Evolutionary conservation across 2,329 filamentous ascomycete genomes (phyloP), one percentile per base, ranked within the genome.

Genomic region (Colletotrichum horii): DNA sequence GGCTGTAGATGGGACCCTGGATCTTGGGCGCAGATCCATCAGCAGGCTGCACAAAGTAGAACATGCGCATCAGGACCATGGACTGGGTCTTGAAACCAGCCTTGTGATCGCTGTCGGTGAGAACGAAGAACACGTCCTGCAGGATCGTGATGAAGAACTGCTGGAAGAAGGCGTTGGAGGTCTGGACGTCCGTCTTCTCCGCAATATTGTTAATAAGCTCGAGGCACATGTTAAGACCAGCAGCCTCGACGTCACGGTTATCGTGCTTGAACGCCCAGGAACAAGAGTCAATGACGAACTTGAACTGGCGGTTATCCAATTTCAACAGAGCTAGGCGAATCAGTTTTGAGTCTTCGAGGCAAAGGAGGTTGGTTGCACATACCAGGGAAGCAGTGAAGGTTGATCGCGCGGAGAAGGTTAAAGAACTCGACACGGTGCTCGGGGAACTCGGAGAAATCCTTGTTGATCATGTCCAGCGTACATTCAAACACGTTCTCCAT

Each of bases 191-290:
- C 1, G 96, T 94, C 74, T 76, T 76, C 80, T 98, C 96, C 11
- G 96, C 95, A 88, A 99, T 98, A 86, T 99, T 99, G 86, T 94
- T 96, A 83, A 99, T 96, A 78, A 99, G 90, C 87, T 99, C 97
- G 79, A 98, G 92, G 84, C 96, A 98, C 97, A 99, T 99, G 85
- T 96, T 97, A 76, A 99, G 92, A 76, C 97, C 97, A 52, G 97
- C 97, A 79, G 95, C 95, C 86, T 99, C 97, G 34, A 99, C 97
- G 83, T 98, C 96, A 76, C 97, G 94, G 87, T 99, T 99, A 87
- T 99, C 97, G 85, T 99, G 97, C 89, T 99, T 99, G 89, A 96
- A 98, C n/a, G 97, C 97, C 97, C 97, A 99, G 90, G 98, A 96
- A 89, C 97, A 99, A 43, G 96, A 98, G 85, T 99, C 97, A 79